phyloP scores from a whole-genome alignment of 2,329 filamentous ascomycete species.

The Fusarium sp. region DNA sequence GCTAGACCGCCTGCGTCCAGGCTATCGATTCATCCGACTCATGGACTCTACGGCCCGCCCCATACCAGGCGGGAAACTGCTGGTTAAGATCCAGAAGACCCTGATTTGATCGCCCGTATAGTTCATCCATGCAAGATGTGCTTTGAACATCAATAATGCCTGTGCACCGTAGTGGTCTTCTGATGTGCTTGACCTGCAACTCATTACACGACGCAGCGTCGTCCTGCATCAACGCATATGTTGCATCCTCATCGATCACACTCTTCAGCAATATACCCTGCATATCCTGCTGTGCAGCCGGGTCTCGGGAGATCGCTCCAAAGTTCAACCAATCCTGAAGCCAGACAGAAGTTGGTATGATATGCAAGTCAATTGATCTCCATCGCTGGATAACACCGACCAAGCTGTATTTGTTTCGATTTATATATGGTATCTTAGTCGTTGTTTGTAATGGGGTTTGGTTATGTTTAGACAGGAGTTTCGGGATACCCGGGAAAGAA shows the following conservation, averaged over 20 bases:
- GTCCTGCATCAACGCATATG: background rate
- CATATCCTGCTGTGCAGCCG: background rate
- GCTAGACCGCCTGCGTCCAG: constrained; percentile 66
- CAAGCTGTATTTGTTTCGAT: background rate
- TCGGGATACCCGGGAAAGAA: constrained; percentile 36
- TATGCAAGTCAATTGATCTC: background rate
- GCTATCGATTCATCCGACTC: constrained; percentile 67
- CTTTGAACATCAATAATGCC: background rate
- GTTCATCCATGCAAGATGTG: background rate
- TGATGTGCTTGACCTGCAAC: constrained; percentile 1
- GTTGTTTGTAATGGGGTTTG: constrained; percentile 1
- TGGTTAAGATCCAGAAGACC: constrained; percentile 65
- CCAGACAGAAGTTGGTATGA: background rate
- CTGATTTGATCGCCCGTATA: constrained; percentile 50
- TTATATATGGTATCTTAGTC: background rate
- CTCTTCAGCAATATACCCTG: background rate
- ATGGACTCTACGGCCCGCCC: constrained; percentile 60
- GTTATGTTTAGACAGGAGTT: constrained; percentile 43
- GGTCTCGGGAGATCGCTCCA: background rate
- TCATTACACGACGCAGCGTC: background rate
- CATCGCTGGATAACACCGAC: background rate
- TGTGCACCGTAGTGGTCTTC: constrained; percentile 1
- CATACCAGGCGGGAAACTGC: constrained; percentile 61
- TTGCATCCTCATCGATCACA: background rate
- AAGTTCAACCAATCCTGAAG: background rate